A percentile compares a stretch with the other conserved stretches of the same genome.
Conservation (phyloP, 2,329 filamentous ascomycete genomes). For the Arthrobotrys entomopaga region DNA sequence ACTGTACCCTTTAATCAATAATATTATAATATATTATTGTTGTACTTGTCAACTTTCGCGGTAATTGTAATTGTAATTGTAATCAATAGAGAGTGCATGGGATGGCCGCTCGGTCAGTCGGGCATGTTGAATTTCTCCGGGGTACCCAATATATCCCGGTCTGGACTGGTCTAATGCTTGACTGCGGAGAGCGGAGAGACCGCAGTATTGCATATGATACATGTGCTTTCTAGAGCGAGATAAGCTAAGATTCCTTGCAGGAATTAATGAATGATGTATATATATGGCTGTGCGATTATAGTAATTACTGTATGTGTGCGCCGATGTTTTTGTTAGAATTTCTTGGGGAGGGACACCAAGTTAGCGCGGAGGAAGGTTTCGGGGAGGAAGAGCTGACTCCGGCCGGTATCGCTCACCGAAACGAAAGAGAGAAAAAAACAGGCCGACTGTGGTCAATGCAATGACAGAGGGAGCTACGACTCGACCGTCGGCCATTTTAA, state of each 20-base stretch:
- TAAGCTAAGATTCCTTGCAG: neutral
- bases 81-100: too few relatives aligned
- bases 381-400: slow-evolving; percentile 51
- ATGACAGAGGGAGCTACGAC: slow-evolving; percentile 3
- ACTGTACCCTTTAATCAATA: too few relatives aligned
- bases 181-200: too few relatives aligned
- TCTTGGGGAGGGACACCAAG: neutral
- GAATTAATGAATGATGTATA: neutral
- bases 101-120: too few relatives aligned
- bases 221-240: too few relatives aligned
- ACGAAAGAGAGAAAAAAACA: slow-evolving; percentile 9
- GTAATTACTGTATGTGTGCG: slow-evolving; percentile 2
- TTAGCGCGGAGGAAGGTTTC: neutral
- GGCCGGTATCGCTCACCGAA: slow-evolving; percentile 43
- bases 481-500: slow-evolving; percentile 45
- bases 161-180: neutral
- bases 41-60: too few relatives aligned
- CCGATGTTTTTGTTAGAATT: too few relatives aligned
- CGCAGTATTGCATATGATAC: too few relatives aligned
- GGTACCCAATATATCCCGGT: neutral
- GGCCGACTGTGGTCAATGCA: neutral
- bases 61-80: too few relatives aligned
- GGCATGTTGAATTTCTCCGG: too few relatives aligned
- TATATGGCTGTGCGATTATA: too few relatives aligned
- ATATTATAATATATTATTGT: too few relatives aligned